Percentiles rank a stretch among this genome's conserved stretches.
Conservation (phyloP, 2,329 filamentous ascomycete species). For the Aspergillus awamori region DNA sequence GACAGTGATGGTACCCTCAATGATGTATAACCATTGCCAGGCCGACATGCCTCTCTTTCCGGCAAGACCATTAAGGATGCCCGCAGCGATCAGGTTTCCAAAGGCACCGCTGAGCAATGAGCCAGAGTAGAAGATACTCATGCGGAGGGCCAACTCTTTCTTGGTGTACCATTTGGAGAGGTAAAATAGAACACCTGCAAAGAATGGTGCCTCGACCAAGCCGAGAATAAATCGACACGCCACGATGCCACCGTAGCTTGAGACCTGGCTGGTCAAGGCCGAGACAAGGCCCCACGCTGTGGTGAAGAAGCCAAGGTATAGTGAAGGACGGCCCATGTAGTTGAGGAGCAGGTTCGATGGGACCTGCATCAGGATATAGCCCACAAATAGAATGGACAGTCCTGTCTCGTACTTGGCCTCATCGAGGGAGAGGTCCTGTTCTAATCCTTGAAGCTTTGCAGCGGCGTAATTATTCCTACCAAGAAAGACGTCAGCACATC, state of each 20-base stretch:
- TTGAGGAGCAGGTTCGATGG: constrained; percentile 52
- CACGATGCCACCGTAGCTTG: constrained; percentile 46
- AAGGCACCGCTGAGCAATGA: constrained; percentile 55
- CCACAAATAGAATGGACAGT: constrained; percentile 49
- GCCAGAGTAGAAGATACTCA: constrained; percentile 57
- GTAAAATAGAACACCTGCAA: constrained; percentile 52
- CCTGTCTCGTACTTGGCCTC: constrained; percentile 45
- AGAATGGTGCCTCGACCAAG: constrained; percentile 51
- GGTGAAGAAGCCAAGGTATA: constrained; percentile 51
- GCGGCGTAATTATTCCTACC: constrained; percentile 51
- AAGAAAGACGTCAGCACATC: neutral
- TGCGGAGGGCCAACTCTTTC: constrained; percentile 54
- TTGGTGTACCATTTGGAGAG: constrained; percentile 57
- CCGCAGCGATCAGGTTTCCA: constrained; percentile 58
- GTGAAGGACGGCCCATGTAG: constrained; percentile 46
- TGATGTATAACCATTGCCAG: constrained; percentile 48
- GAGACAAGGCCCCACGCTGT: constrained; percentile 52
- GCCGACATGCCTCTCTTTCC: constrained; percentile 39
- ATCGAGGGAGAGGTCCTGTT: constrained; percentile 39
- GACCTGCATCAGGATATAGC: constrained; percentile 50
- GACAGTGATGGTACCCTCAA: constrained; percentile 42
- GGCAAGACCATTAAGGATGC: constrained; percentile 48
- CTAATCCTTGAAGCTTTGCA: constrained; percentile 48
- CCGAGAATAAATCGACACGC: constrained; percentile 51
- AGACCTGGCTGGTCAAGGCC: constrained; percentile 47